Evolutionary conservation across 768 basidiomycete species (phyloP).

Genomic region (Leccinum broughii): DNA sequence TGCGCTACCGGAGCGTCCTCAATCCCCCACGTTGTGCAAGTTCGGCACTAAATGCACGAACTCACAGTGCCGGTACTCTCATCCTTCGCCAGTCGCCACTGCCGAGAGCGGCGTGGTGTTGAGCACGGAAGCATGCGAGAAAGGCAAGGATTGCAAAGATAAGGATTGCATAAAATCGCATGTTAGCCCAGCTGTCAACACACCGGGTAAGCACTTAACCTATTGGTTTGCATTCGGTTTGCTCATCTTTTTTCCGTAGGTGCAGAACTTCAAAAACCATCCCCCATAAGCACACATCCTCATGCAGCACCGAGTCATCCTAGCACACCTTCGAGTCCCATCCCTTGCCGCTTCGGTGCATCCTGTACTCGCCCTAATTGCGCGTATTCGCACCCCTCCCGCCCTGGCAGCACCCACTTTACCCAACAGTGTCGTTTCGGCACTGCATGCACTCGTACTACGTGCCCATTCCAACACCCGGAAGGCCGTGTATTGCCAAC

Average conservation of each 20-base stretch:
- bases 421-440: constrained; percentile 79
- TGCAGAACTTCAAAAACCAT: constrained; percentile 36
- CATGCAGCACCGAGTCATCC: constrained; percentile 34
- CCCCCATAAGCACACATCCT: constrained; percentile 37
- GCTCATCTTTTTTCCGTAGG: constrained; percentile 23
- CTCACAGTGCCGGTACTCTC: constrained; percentile 84
- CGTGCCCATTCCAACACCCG: constrained; percentile 92
- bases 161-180: constrained; percentile 92
- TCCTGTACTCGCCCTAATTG: constrained; percentile 71
- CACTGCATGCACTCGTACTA: constrained; percentile 77
- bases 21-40: constrained; percentile 92
- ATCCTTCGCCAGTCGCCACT: constrained; percentile 97
- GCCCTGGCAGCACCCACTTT: constrained; percentile 39
- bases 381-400: constrained; percentile 65
- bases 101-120: constrained; percentile 93
- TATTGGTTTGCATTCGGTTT: neutral
- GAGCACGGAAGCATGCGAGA: constrained; percentile 90
- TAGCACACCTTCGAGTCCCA: constrained; percentile 26
- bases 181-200: constrained; percentile 80
- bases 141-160: constrained; percentile 86
- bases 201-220: constrained; percentile 46
- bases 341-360: constrained; percentile 68
- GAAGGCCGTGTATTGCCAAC: constrained; percentile 79
- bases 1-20: constrained; percentile 72
- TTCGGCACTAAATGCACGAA: constrained; percentile 91